Conservation (phyloP, 73 alveolate species). For the Urostyla sp. region DNA sequence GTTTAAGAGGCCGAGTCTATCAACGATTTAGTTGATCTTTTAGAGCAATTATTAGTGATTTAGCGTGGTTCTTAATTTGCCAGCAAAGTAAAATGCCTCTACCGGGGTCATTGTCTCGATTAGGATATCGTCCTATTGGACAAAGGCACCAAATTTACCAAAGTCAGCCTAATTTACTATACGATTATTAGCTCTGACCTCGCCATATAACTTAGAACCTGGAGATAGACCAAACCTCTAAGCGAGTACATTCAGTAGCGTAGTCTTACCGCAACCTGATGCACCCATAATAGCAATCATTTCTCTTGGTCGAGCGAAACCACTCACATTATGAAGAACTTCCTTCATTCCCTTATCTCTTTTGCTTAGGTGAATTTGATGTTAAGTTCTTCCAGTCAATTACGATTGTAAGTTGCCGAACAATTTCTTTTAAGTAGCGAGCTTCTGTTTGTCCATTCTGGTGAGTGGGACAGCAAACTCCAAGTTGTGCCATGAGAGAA, state of each 20-base stretch:
- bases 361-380: background rate
- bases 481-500: slow-evolving; percentile 44
- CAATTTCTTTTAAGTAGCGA: background rate
- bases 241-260: slow-evolving; percentile 64
- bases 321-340: slow-evolving; percentile 29
- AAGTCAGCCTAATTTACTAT: slow-evolving; percentile 28
- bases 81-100: slow-evolving; percentile 64
- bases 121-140: slow-evolving; percentile 61
- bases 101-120: slow-evolving; percentile 66
- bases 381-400: background rate
- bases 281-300: slow-evolving; percentile 73
- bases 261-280: slow-evolving; percentile 71
- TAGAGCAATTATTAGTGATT: background rate
- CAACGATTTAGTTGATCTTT: slow-evolving; percentile 35
- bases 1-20: slow-evolving; percentile 41
- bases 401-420: background rate
- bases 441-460: slow-evolving; percentile 6
- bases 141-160: slow-evolving; percentile 69
- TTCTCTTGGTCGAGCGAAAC: slow-evolving; percentile 60
- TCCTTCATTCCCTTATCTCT: background rate
- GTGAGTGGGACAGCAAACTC: slow-evolving; percentile 49
- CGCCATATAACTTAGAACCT: slow-evolving; percentile 39
- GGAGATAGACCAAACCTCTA: slow-evolving; percentile 52
- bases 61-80: slow-evolving; percentile 50
- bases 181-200: slow-evolving; percentile 50